Percentiles rank a stretch among this genome's conserved stretches.
These are phyloP conservation scores for Trichoderma cornu-damae DNA, from an alignment of 2,329 filamentous ascomycete genomes.

Conservation along the genomic window DNA sequence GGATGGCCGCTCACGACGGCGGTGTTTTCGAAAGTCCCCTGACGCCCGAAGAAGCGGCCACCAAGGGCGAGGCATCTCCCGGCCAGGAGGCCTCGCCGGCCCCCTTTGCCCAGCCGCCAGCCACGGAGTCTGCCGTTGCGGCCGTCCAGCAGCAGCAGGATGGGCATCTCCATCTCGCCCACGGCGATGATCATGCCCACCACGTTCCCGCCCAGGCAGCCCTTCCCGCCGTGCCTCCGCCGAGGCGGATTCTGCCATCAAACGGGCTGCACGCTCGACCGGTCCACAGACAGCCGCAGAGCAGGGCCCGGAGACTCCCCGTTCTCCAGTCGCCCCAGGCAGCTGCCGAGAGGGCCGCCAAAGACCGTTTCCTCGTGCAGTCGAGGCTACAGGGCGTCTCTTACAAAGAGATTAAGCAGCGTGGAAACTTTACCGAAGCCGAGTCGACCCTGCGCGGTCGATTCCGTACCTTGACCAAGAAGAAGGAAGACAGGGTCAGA, in stretches of 20 bases:
- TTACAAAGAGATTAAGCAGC: conserved; percentile 58
- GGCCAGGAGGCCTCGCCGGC: background rate
- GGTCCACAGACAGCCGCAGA: background rate
- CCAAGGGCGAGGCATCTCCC: background rate
- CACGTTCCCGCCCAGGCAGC: background rate
- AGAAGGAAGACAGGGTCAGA: conserved; percentile 55
- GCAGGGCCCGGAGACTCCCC: background rate
- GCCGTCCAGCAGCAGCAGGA: background rate
- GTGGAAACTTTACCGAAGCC: conserved; percentile 55
- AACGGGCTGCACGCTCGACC: background rate
- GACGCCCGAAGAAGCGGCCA: background rate
- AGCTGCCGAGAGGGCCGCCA: background rate
- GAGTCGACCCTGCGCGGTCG: conserved; percentile 70
- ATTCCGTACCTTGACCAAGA: conserved; percentile 60
- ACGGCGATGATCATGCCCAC: background rate
- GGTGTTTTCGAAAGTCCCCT: background rate
- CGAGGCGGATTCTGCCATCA: background rate
- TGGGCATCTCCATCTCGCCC: too few species aligned
- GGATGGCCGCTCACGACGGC: background rate
- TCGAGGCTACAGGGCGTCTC: conserved; percentile 53
- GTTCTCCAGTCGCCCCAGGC: background rate
- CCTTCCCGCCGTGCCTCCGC: background rate
- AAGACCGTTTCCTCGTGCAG: conserved; percentile 48
- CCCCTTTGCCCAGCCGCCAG: background rate
- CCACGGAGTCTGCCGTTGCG: too few species aligned